Conservation (phyloP, 129 eudicot species). For the Cynara cardunculus region DNA sequence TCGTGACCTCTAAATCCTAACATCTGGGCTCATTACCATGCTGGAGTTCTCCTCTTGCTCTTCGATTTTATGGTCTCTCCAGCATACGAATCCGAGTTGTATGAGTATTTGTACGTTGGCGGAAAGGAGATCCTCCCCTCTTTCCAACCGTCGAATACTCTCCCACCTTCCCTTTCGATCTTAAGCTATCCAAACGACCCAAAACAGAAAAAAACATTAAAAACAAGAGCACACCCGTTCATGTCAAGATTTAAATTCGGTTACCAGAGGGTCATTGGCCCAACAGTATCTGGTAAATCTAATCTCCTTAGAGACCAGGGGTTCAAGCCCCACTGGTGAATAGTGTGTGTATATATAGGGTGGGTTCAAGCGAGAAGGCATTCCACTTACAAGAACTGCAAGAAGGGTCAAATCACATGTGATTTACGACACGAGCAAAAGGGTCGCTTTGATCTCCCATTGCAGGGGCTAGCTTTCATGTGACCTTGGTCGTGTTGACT, state of each 20-base stretch:
- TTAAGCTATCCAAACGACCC: slow-evolving; percentile 41
- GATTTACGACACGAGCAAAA: too few species aligned
- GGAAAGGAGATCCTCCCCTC: slow-evolving; percentile 62
- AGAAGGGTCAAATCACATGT: too few species aligned
- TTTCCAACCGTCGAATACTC: slow-evolving; percentile 56
- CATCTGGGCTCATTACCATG: slow-evolving; percentile 35
- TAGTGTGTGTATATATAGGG: too few species aligned
- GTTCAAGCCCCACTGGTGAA: background rate
- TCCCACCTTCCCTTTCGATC: slow-evolving; percentile 59
- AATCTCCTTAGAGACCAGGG: background rate
- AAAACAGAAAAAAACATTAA: background rate
- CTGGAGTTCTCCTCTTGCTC: slow-evolving; percentile 68
- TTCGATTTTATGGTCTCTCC: slow-evolving; percentile 50
- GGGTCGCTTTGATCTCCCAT: too few species aligned
- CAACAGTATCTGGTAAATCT: background rate
- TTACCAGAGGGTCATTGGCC: background rate
- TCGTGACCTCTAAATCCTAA: background rate
- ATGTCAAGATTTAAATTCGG: slow-evolving; percentile 2
- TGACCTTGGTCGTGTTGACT: too few species aligned
- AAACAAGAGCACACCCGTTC: background rate
- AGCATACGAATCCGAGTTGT: slow-evolving; percentile 48
- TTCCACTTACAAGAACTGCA: too few species aligned
- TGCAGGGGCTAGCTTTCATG: too few species aligned
- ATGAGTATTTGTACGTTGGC: slow-evolving; percentile 58
- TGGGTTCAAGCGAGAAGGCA: too few species aligned